Evolutionary conservation across 495 filamentous ascomycete genomes (phyloP), one percentile per base, ranked within the genome.

Genomic region (Neurospora sp.): DNA sequence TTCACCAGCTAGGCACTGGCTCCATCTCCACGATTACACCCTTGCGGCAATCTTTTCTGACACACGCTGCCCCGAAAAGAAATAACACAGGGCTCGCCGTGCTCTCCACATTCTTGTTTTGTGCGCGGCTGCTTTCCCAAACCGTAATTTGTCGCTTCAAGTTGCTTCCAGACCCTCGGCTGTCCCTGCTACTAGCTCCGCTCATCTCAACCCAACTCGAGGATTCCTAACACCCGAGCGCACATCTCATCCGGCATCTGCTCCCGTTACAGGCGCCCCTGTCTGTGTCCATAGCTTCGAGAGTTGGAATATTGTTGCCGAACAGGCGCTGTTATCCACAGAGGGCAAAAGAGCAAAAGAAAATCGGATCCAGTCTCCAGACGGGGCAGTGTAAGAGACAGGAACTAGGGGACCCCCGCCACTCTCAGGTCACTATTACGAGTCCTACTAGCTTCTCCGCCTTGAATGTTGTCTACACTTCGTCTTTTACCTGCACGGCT

Each of bases 31-130:
- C 54, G 54, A 66, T 72, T 39, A 74, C 70, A 79, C 78, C 78
- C 80, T 78, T 77, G 78, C 73, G 79, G 74, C 77, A 79, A 82
- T 82, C 81, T 78, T 70, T 81, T 77, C 79, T 82, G 81, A 82
- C 79, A 81, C 80, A 77, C 79, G 75, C 79, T 79, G 76, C 73
- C 77, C 76, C 74, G 71, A 78, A 83, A 81, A 80, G 76, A 80
- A 80, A 80, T 82, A 78, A 78, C 76, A 72, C 76, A 76, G 77
- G 75, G 73, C 77, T 77, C 78, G 45, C 71, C 70, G 73, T 72
- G 74, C 71, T 75, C 79, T 79, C 80, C 78, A 80, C 80, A 77
- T 37, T 48, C 69, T 74, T 77, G 76, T 78, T 79, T 78, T 76
- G 76, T 77, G 77, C 77, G 74, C 76, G 76, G 76, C 71, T 74